phyloP scores from a whole-genome alignment of 805 yeast genomes.

The Brettanomyces anomalus region DNA sequence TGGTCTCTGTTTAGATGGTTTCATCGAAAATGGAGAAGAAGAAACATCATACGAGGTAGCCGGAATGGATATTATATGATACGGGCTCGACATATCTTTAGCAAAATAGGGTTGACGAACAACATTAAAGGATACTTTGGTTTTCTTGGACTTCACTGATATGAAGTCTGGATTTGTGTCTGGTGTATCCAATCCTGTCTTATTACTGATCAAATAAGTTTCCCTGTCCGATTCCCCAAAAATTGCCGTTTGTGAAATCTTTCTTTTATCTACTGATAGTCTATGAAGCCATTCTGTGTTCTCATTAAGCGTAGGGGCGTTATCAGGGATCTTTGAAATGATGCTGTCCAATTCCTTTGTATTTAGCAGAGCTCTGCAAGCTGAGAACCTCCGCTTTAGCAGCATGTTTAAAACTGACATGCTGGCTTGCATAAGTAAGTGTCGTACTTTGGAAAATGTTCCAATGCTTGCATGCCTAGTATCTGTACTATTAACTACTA shows the following conservation, averaged over 20 bases:
- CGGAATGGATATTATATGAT: conserved; percentile 21
- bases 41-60: conserved; percentile 24
- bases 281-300: conserved; percentile 24
- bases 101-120: conserved; percentile 7
- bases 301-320: conserved; percentile 26
- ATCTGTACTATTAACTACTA: too few species aligned
- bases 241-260: conserved; percentile 2
- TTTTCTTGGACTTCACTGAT: conserved; percentile 7
- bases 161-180: conserved; percentile 10
- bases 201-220: conserved; percentile 14
- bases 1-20: conserved; percentile 31
- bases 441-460: too few species aligned
- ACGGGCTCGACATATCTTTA: conserved; percentile 9
- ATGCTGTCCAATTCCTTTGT: neutral
- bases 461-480: too few species aligned
- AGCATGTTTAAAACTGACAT: too few species aligned
- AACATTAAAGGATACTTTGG: conserved; percentile 8
- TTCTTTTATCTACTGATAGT: conserved; percentile 3
- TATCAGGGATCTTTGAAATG: conserved; percentile 23
- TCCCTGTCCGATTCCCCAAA: conserved; percentile 9
- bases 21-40: conserved; percentile 31
- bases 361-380: neutral
- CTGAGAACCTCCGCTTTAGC: neutral
- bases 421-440: too few species aligned
- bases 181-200: conserved; percentile 14